Base-by-base conservation (phyloP, 805 yeast species). In the Myxozyma geophila region DNA sequence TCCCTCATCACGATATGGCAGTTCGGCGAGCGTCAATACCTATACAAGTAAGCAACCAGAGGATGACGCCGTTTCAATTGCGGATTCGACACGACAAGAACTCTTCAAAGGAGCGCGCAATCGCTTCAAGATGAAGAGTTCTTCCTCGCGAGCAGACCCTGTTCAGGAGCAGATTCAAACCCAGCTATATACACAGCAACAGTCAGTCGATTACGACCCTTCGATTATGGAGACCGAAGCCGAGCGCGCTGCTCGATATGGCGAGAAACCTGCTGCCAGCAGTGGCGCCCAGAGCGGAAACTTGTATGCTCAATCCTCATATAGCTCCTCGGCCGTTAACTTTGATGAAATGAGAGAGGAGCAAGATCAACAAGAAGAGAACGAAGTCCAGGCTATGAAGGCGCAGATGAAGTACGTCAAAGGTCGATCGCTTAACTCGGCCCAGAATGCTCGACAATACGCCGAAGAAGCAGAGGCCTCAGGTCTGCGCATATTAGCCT, bases 401-500 rank as follows among this genome's bases (percentile, higher is more conserved):
- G 88, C 88, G 65, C 90, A 92, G 68, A 87, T 89, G 64, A 80
- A 90, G 62, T 91, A 88, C 71, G 86, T 90, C 43, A 92, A 93
- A 75, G 93, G 90, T 71, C 95, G 91, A 71, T 87, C 97, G 1
- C 85, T 92, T 10, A 87, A 90, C 15, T 86, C 92, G 46, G 89
- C 98, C 0, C 83, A 96, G 72, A 91, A 91, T 71, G 92, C 96
- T 0, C 77, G 95, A 39, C 82, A 82, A 59, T 81, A 85, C 79
- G 88, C 90, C 1, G 82, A 84, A 62, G 87, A 87, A 61, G 92
- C 92, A 1, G 91, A 87, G 72, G 83, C 83, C 64, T 80, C 87
- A 6, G 93, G 91, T 43, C 80, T 87, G 67, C 92, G 93, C 74
- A 88, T 98, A 0, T 77, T 93, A 67, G 98, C 97, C 36, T 85